These are phyloP conservation scores for Penicillium psychrosexuale DNA, from an alignment of 2,329 filamentous ascomycete species.

Conservation along the genomic window DNA sequence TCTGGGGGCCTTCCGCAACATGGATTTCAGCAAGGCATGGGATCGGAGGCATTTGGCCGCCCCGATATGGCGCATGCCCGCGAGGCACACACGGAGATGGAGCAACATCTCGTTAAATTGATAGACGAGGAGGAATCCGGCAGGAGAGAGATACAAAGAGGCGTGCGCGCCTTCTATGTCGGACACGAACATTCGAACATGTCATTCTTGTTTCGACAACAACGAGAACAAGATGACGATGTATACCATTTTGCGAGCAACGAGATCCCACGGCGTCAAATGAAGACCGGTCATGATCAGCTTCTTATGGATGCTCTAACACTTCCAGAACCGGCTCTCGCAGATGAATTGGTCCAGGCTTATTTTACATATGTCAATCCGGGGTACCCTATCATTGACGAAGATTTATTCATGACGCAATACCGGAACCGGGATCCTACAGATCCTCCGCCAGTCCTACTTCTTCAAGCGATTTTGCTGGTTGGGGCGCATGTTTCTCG, in stretches of 20 bases:
- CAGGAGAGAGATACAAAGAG: slow-evolving; percentile 47
- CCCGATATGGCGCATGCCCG: slow-evolving; percentile 36
- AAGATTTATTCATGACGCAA: slow-evolving; percentile 51
- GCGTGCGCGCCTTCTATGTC: slow-evolving; percentile 53
- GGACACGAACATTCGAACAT: slow-evolving; percentile 57
- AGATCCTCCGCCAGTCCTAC: slow-evolving; percentile 47
- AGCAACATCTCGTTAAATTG: slow-evolving; percentile 51
- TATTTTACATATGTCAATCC: slow-evolving; percentile 53
- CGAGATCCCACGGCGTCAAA: slow-evolving; percentile 43
- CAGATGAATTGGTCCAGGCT: slow-evolving; percentile 50
- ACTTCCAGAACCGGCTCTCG: slow-evolving; percentile 48
- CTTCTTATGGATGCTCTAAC: slow-evolving; percentile 50
- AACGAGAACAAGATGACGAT: slow-evolving; percentile 42
- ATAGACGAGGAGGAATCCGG: slow-evolving; percentile 50
- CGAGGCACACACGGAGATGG: slow-evolving; percentile 42
- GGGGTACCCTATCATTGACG: slow-evolving; percentile 53
- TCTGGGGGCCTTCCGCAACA: slow-evolving; percentile 19
- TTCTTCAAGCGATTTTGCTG: slow-evolving; percentile 52
- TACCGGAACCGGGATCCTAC: slow-evolving; percentile 48
- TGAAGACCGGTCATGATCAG: slow-evolving; percentile 45
- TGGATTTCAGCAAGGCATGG: slow-evolving; percentile 17
- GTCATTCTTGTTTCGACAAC: slow-evolving; percentile 54
- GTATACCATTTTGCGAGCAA: slow-evolving; percentile 46
- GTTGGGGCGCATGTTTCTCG: slow-evolving; percentile 52
- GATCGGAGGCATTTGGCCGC: slow-evolving; percentile 24